Evolutionary conservation across 1,284 basidiomycete genomes (phyloP), one percentile per base, ranked within the genome.

Genomic region (Malassezia obtusa): DNA sequence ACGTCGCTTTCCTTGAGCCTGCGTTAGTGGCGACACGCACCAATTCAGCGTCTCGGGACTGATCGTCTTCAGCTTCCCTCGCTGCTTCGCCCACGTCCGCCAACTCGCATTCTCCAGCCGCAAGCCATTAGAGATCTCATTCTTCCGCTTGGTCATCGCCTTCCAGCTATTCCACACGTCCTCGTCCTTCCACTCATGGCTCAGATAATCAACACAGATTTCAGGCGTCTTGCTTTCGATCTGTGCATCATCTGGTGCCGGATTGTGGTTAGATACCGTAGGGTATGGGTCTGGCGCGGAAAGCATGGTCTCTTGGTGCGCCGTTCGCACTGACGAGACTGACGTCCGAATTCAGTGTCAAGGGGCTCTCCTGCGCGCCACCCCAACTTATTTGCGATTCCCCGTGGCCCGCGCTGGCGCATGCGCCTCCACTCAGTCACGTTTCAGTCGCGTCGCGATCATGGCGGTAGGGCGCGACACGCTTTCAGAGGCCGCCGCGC

Each of bases 1-100:
- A 98, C 92, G 75, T 98, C 92, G 24, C 88, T 91, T 77, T 98
- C 94, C 75, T 98, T 98, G 65, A 98, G 82, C 92, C 92, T 98
- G 78, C 17, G 24, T 26, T 33, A 22, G 32, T 30, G 15, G 22
- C 2, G 21, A 15, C 0, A 60, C 88, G 73, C 72, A 95, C 92
- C 92, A 98, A 75, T 98, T 98, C 65, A 98, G 82, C 2, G 92
- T 95, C 78, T 98, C 92, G 56, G 92, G 92, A 38, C 84, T 86
- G 73, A 98, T 83, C 0, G 92, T 98, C 77, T 87, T 89, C 55
- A 98, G 81, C 62, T 91, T 89, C 68, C 94, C 95, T 60, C 92
- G 80, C 80, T 96, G 92, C 77, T 98, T 96, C 82, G 91, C 92
- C 92, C 94, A 98, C 1, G 92, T 96, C 40, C 94, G 79, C 92